Conservation (phyloP, 2,329 filamentous ascomycete species). For the Beauveria caledonica region DNA sequence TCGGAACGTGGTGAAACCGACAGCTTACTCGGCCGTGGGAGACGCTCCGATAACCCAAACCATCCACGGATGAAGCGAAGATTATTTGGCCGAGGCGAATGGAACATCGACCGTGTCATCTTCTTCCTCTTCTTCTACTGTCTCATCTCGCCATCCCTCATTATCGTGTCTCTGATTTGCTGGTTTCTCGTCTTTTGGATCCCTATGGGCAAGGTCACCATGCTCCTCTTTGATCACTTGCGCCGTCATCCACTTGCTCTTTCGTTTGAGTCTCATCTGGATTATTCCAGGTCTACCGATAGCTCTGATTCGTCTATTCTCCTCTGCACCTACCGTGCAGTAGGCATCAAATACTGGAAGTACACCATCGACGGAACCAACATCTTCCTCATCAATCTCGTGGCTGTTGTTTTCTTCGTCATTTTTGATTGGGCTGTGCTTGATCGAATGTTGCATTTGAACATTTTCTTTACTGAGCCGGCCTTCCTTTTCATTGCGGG, state of each 20-base stretch:
- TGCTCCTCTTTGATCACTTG: slow-evolving; percentile 83
- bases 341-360: slow-evolving; percentile 95
- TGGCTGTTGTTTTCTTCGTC: slow-evolving; percentile 86
- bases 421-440: slow-evolving; percentile 89
- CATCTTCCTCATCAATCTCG: slow-evolving; percentile 96
- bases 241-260: slow-evolving; percentile 86
- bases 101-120: slow-evolving; percentile 88
- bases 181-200: slow-evolving; percentile 98
- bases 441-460: slow-evolving; percentile 56
- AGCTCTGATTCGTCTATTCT: slow-evolving; percentile 77
- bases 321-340: slow-evolving; percentile 92
- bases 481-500: slow-evolving; percentile 80
- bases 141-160: slow-evolving; percentile 75
- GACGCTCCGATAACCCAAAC: slow-evolving; percentile 41
- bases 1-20: slow-evolving; percentile 79
- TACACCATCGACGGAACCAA: slow-evolving; percentile 98
- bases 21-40: slow-evolving; percentile 64
- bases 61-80: slow-evolving; percentile 58
- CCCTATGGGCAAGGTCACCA: slow-evolving; percentile 93
- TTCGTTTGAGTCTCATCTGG: slow-evolving; percentile 82
- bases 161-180: slow-evolving; percentile 79
- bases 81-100: slow-evolving; percentile 89
- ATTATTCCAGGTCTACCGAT: slow-evolving; percentile 61
- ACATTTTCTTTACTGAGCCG: slow-evolving; percentile 69
- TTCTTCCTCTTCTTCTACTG: slow-evolving; percentile 97